A percentile compares a stretch with the other conserved stretches of the same genome.
Conservation (phyloP, 306 rosid genomes). For the Cicer arietinum region DNA sequence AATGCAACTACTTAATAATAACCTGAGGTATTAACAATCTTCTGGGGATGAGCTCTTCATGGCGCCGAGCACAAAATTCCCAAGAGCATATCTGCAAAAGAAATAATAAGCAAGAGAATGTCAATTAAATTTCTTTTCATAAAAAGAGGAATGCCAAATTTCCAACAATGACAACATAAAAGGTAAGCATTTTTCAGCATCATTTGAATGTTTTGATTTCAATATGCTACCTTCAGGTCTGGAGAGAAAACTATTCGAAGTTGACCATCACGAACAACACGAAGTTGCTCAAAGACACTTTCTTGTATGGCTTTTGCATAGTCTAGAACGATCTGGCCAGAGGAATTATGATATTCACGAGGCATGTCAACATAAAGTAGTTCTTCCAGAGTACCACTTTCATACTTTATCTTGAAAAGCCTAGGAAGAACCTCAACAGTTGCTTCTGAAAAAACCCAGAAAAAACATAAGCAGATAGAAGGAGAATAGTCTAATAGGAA, state of each 20-base stretch:
- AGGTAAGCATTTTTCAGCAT: not conserved
- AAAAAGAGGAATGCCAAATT: not conserved
- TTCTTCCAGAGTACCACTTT: slow-evolving; percentile 98
- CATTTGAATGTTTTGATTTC: slow-evolving; percentile 24
- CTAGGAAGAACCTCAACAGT: slow-evolving; percentile 97
- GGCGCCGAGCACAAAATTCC: slow-evolving; percentile 99
- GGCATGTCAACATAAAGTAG: slow-evolving; percentile 99
- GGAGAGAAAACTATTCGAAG: slow-evolving; percentile 93
- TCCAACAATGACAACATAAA: slow-evolving; percentile 4
- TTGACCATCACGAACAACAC: slow-evolving; percentile 99
- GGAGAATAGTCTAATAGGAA: slow-evolving; percentile 8
- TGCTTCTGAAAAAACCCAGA: slow-evolving; percentile 75
- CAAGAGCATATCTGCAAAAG: slow-evolving; percentile 86
- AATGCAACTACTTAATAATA: slow-evolving; percentile 40
- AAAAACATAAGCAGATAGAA: slow-evolving; percentile 37
- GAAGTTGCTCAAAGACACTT: slow-evolving; percentile 98
- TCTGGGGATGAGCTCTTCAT: slow-evolving; percentile 97
- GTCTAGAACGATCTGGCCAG: slow-evolving; percentile 96
- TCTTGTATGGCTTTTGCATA: slow-evolving; percentile 98
- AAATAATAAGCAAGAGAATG: slow-evolving; percentile 34
- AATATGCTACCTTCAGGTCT: slow-evolving; percentile 76
- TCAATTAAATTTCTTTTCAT: slow-evolving; percentile 27
- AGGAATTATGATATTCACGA: slow-evolving; percentile 88
- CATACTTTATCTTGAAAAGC: slow-evolving; percentile 94
- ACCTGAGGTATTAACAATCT: slow-evolving; percentile 98